phyloP scores from a whole-genome alignment of 202 grass and related monocot genomes.

The Carex arenaria region DNA sequence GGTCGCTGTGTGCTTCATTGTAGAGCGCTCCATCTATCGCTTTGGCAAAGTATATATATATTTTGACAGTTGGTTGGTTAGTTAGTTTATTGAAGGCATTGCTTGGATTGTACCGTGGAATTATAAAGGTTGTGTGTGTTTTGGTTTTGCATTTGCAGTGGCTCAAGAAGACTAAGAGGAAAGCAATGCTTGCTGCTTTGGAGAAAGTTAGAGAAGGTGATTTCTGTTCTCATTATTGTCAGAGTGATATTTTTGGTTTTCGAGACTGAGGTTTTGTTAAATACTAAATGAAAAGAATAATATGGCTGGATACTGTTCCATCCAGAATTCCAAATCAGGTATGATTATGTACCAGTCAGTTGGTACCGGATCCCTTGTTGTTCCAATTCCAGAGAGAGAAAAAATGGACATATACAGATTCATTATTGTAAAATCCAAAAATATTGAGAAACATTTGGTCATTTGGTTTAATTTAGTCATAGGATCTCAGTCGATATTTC shows the following conservation, averaged over 20 bases:
- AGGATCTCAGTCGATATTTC: neutral
- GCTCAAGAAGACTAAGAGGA: conserved; percentile 87
- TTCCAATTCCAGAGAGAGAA: neutral
- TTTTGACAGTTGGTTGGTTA: neutral
- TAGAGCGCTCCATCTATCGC: conserved; percentile 82
- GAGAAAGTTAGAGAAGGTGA: conserved; percentile 93
- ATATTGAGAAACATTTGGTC: neutral
- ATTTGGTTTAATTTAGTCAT: neutral
- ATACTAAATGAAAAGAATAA: neutral
- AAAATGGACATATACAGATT: neutral
- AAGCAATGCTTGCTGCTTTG: conserved; percentile 89
- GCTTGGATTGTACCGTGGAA: neutral
- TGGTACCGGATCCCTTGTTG: neutral
- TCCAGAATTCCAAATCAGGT: neutral
- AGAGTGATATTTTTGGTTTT: neutral
- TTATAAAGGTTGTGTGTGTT: neutral
- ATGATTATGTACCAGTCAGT: neutral
- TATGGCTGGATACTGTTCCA: neutral
- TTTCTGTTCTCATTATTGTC: neutral
- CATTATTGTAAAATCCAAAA: neutral
- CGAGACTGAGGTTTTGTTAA: neutral
- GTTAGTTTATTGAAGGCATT: neutral
- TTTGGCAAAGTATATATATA: conserved; percentile 42
- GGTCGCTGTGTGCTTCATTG: conserved; percentile 85
- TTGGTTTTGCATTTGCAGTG: conserved; percentile 39